Percentiles rank a stretch among this genome's conserved stretches.
Conservation (phyloP, 1,139 yeast genomes). For the Magnusiomyces paraingens region DNA sequence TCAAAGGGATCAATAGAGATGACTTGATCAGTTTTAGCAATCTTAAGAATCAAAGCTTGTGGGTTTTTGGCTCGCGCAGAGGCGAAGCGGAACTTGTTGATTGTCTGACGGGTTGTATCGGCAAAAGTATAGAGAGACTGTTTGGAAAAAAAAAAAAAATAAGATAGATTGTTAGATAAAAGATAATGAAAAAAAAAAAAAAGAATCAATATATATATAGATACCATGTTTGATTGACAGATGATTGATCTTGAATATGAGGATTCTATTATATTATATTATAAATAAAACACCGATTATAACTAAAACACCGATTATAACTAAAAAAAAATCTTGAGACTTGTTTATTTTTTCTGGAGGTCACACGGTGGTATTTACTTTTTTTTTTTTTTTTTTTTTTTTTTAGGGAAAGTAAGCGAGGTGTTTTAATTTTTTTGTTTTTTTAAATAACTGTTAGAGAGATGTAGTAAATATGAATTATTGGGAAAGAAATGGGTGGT, state of each 20-base stretch:
- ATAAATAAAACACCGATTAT: too few species aligned
- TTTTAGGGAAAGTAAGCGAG: too few species aligned
- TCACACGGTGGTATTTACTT: too few species aligned
- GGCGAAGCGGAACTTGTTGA: conserved; percentile 65
- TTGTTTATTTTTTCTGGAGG: too few species aligned
- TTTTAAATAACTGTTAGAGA: too few species aligned
- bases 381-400: too few species aligned
- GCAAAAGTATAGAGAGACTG: conserved; percentile 50
- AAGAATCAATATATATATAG: neutral
- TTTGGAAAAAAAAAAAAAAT: neutral
- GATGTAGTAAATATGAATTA: too few species aligned
- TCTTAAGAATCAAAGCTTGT: conserved; percentile 52
- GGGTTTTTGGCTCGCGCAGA: conserved; percentile 59
- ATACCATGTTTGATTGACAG: neutral
- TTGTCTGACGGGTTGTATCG: conserved; percentile 52
- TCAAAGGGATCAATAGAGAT: conserved; percentile 23
- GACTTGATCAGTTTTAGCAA: conserved; percentile 20
- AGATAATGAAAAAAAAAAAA: neutral
- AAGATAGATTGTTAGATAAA: neutral
- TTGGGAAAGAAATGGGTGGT: too few species aligned
- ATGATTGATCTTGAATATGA: neutral
- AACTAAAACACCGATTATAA: too few species aligned
- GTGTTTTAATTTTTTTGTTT: too few species aligned
- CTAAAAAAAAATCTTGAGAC: too few species aligned
- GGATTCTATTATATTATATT: too few species aligned